phyloP scores from a whole-genome alignment of 2,329 filamentous ascomycete genomes.

The Ophiostoma triangulosporum region DNA sequence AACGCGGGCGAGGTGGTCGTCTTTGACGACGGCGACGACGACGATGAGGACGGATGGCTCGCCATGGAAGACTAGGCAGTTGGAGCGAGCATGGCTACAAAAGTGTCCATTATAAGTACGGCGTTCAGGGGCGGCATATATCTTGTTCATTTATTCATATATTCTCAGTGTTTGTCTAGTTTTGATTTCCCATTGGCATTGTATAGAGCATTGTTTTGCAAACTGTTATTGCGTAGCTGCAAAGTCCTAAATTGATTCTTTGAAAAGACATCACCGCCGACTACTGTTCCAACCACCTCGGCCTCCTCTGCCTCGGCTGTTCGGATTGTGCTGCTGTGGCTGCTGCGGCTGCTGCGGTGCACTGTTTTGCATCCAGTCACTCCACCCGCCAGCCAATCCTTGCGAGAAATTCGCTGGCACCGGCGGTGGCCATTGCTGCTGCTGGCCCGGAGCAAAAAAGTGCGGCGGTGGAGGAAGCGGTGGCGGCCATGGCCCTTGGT shows the following conservation, averaged over 20 bases:
- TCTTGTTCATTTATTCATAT: neutral
- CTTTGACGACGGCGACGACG: slow-evolving; percentile 7
- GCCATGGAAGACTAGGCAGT: slow-evolving; percentile 4
- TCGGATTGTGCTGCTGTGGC: neutral
- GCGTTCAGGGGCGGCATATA: slow-evolving; percentile 3
- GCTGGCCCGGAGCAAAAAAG: neutral
- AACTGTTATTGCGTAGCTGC: too few species aligned
- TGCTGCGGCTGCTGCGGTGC: slow-evolving; percentile 2
- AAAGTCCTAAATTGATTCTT: too few species aligned
- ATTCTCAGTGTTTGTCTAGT: neutral
- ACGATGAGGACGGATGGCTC: slow-evolving; percentile 11
- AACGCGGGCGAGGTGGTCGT: neutral
- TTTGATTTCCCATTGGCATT: neutral
- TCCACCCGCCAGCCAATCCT: neutral
- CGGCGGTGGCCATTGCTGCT: neutral
- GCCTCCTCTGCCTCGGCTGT: neutral
- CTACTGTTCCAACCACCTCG: neutral
- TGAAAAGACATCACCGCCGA: neutral
- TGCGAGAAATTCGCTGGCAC: neutral
- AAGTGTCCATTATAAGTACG: neutral
- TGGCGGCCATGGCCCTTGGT: slow-evolving; percentile 11
- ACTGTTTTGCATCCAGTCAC: neutral
- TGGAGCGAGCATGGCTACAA: neutral
- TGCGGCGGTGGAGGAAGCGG: neutral
- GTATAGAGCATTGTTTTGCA: neutral